Evolutionary conservation across 768 basidiomycete genomes (phyloP), one percentile per base, ranked within the genome.

Genomic region (Podaxis sp.): DNA sequence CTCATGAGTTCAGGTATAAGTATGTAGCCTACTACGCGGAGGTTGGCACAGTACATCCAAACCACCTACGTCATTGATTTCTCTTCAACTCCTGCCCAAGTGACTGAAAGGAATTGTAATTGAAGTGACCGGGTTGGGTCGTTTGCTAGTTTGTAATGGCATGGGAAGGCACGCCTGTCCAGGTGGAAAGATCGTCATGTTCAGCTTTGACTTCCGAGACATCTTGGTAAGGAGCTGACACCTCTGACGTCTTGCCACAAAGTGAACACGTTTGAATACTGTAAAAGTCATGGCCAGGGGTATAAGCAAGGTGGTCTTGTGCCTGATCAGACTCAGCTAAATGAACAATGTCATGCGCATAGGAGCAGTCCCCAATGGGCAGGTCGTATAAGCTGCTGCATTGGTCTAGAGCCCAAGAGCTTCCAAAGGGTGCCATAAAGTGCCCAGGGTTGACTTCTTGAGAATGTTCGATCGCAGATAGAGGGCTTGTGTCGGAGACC

Each of bases 321-420:
- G 44, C 47, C 21, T 48, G 52, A 38, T 37, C 28, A n/a, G 28
- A 27, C 21, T 13, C 37, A 42, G 57, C 13, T 23, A n/a, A 51
- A 21, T 52, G 44, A 53, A 16, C 7, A 48, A 36, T 2, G 9
- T 55, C 53, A 25, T 54, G 42, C 23, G 46, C 32, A 27, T 38
- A 37, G 25, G 53, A 38, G 38, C 35, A 46, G 37, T 50, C 44
- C 21, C 53, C 53, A 48, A 55, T 32, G 3, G 36, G 9, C 13
- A 55, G 46, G 21, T 61, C 59, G 27, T 61, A 61, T 55, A 61
- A 54, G 36, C 36, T 48, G 18, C 37, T 55, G 35, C 53, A 61
- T 48, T 61, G 59, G 53, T 61, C 59, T 23, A 61, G 52, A 27
- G 59, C 59, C 59, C 59, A 61, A n/a, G 59, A 48, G 46, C 23